Base-by-base conservation (phyloP, 345 rosid species). In the Melaleuca quinquenervia region DNA sequence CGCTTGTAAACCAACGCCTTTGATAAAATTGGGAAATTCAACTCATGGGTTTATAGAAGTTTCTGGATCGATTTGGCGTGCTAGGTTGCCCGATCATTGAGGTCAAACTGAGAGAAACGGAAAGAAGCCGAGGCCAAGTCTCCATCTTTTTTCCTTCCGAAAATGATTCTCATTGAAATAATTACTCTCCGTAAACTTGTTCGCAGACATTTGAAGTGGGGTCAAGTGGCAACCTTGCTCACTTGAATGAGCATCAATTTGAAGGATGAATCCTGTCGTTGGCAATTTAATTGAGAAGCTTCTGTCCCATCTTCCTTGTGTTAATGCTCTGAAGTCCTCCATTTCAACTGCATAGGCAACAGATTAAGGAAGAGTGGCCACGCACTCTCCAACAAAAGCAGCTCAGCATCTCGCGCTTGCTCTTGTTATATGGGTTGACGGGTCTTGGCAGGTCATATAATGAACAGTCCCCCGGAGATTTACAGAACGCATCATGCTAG, bases 1-100 rank as follows among this genome's bases (percentile, higher is more conserved):
- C n/a, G n/a, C n/a, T n/a, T n/a, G n/a, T n/a, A n/a, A 24, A 70
- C 36, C 36, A 41, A 18, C 0, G 0, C 48, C 1, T 18, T 0
- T 36, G 48, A 70, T 70, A 1, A 70, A 62, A 29, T 15, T 32
- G 11, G 22, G 22, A 60, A 64, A 29, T 32, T 64, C 76, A 32
- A 64, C 76, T 32, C 16, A 32, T 6, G 32, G 3, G 16, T 64
- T 64, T 16, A 22, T 1, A 18, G 45, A 29, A 32, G 24, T 64
- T 32, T 15, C 32, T 11, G 22, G 45, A 64, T 1, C 11, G 45
- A 64, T 32, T 64, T 64, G 45, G 24, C 22, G 1, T 15, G 76
- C 22, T 64, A 64, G 1, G 3, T 32, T 1, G 76, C 76, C 1
- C 24, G 64, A 56, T 26, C 64, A 56, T 56, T 56, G 64, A 56